Base-by-base conservation (phyloP, 768 basidiomycete species). In the Rhodotorula graminis region DNA sequence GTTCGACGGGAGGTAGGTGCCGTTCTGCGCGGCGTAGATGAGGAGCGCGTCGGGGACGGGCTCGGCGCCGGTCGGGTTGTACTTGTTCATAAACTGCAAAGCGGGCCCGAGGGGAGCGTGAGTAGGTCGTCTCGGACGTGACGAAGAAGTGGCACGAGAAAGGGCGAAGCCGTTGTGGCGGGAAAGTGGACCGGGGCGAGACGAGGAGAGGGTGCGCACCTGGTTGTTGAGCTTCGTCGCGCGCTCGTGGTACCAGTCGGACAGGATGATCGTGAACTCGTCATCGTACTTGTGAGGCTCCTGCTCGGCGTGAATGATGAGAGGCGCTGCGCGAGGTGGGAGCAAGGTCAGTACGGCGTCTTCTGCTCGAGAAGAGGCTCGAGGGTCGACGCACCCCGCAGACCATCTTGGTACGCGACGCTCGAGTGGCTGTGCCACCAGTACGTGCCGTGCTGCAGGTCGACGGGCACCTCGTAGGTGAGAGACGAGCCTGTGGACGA, bases 161-260 rank as follows among this genome's bases (percentile, higher is more conserved):
- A 37, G 37, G 37, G 37, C 37, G 37, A 9, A 37, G 37, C 37
- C 9, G 37, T n/a, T n/a, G n/a, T n/a, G 37, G 37, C 5, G 9
- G 37, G 37, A 37, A 9, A 37, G n/a, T n/a, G n/a, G n/a, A n/a
- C n/a, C n/a, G n/a, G 37, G 37, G 37, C 5, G 37, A 37, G 37
- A 37, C 5, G 37, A 37, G 37, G 37, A 37, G 37, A 37, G 37
- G 37, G 37, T 9, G 9, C 37, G 52, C 53, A 64, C 57, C 47
- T 85, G 80, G 37, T 87, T 80, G 64, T 90, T 62, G 47, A 95
- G 85, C 16, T 81, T 83, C 2, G 81, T 60, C 71, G 92, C 90
- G 79, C 91, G 84, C 12, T 88, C 80, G 79, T 96, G 92, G 79
- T 97, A 97, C 94, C 95, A 98, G 80, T 97, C 94, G 11, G 88